phyloP scores from a whole-genome alignment of 1,284 basidiomycete genomes.

The Ustilago trichophora region DNA sequence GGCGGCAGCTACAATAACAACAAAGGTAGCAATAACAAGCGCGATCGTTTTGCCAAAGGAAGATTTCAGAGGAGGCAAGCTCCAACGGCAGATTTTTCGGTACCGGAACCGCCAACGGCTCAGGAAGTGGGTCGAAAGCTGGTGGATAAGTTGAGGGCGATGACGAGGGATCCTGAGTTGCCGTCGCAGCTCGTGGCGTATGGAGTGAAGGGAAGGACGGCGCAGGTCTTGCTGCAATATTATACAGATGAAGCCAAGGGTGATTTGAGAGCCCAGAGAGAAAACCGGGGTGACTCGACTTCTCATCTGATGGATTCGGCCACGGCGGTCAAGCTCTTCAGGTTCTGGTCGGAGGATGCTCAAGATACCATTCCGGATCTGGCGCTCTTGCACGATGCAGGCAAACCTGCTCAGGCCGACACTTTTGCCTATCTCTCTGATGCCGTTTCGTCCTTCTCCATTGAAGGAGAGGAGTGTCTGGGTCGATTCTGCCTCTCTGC shows the following conservation, averaged over 20 bases:
- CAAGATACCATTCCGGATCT: constrained; percentile 8
- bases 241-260: not conserved
- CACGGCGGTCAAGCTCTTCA: constrained; percentile 15
- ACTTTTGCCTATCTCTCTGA: constrained; percentile 13
- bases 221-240: constrained; percentile 7
- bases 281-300: not conserved
- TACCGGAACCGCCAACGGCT: constrained; percentile 17
- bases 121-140: constrained; percentile 28
- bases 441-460: constrained; percentile 16
- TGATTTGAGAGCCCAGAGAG: not conserved
- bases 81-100: constrained; percentile 20
- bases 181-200: constrained; percentile 26
- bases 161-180: constrained; percentile 15
- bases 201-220: constrained; percentile 28
- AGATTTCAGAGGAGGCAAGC: constrained; percentile 1
- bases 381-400: constrained; percentile 12
- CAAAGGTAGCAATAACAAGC: too few relatives aligned
- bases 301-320: not conserved
- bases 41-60: constrained; percentile 5
- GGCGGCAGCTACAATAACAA: too few relatives aligned
- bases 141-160: constrained; percentile 9
- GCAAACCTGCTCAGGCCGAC: not conserved
- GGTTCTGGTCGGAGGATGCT: constrained; percentile 16
- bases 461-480: constrained; percentile 34
- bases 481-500: constrained; percentile 24